These are phyloP conservation scores for Vaccinium vitisidaea DNA, from an alignment of 148 eudicot genomes.

Conservation along the genomic window DNA sequence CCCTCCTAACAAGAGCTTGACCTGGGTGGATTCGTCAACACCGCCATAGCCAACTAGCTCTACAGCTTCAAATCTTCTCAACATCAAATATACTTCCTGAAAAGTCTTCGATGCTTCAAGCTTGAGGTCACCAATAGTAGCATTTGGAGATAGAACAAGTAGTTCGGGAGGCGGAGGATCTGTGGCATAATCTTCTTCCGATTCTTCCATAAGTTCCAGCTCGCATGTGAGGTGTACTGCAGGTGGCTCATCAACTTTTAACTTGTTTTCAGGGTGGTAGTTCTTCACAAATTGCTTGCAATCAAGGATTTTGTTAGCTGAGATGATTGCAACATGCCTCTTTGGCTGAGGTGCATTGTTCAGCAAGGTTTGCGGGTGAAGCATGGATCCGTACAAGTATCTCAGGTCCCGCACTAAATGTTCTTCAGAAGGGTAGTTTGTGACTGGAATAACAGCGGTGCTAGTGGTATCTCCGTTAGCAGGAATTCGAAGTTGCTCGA, in stretches of 20 bases:
- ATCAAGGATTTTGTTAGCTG: conserved; percentile 73
- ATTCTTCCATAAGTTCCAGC: conserved; percentile 47
- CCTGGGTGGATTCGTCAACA: conserved; percentile 71
- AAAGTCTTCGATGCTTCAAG: conserved; percentile 68
- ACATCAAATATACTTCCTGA: conserved; percentile 74
- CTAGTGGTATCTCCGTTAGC: conserved; percentile 20
- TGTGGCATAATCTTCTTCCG: conserved; percentile 27
- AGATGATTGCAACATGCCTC: conserved; percentile 35
- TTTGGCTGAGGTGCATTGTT: conserved; percentile 35
- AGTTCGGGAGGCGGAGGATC: conserved; percentile 63
- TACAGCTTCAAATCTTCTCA: conserved; percentile 66
- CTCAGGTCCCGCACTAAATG: conserved; percentile 63
- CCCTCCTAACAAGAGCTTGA: conserved; percentile 50
- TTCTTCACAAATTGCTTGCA: conserved; percentile 95
- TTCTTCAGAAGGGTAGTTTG: conserved; percentile 50
- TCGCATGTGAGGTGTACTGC: conserved; percentile 53
- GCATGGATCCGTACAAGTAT: conserved; percentile 59
- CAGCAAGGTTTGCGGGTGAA: conserved; percentile 63
- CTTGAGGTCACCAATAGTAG: conserved; percentile 76
- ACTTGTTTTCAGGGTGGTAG: conserved; percentile 46
- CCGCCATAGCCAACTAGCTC: conserved; percentile 76
- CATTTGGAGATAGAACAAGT: conserved; percentile 45
- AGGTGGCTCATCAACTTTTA: conserved; percentile 24
- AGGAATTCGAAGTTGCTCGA: conserved; percentile 41
- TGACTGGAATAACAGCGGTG: neutral